Conservation (phyloP, 768 basidiomycete species). For the Tubosaeta sp. region DNA sequence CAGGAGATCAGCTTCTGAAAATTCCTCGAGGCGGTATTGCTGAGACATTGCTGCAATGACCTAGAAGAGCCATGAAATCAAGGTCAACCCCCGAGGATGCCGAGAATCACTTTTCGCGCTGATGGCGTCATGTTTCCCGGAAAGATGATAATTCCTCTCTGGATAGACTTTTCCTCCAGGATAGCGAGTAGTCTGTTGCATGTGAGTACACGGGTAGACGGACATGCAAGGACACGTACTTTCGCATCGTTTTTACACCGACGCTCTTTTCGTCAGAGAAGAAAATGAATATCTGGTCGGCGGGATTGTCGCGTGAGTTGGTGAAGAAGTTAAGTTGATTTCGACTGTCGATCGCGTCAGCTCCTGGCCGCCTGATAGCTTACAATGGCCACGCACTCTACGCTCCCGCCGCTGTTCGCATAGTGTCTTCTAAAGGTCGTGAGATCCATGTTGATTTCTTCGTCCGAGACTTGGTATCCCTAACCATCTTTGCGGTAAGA, state of each 20-base stretch:
- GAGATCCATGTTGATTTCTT: slow-evolving; percentile 89
- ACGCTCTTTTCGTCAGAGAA: slow-evolving; percentile 96
- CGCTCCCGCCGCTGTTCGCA: slow-evolving; percentile 64
- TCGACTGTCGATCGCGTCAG: slow-evolving; percentile 51
- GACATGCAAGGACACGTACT: slow-evolving; percentile 48
- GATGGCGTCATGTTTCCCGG: slow-evolving; percentile 96
- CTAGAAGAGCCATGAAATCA: slow-evolving; percentile 37
- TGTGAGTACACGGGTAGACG: slow-evolving; percentile 9
- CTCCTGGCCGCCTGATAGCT: not conserved
- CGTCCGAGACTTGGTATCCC: slow-evolving; percentile 93
- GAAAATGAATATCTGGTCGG: slow-evolving; percentile 87
- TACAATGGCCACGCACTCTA: slow-evolving; percentile 65
- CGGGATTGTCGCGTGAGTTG: slow-evolving; percentile 57
- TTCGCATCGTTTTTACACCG: slow-evolving; percentile 96
- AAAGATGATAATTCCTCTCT: slow-evolving; percentile 92
- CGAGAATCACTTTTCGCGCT: slow-evolving; percentile 73
- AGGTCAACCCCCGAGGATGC: not conserved
- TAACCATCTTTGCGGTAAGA: slow-evolving; percentile 33
- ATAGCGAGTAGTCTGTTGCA: slow-evolving; percentile 71
- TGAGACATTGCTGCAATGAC: slow-evolving; percentile 88
- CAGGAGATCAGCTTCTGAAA: slow-evolving; percentile 91
- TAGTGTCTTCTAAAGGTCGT: slow-evolving; percentile 70
- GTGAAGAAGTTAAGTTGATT: slow-evolving; percentile 89
- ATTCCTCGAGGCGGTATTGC: slow-evolving; percentile 89
- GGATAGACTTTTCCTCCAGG: slow-evolving; percentile 87